Evolutionary conservation across 495 filamentous ascomycete genomes (phyloP).

Genomic region (Chaetomium cochliodes): DNA sequence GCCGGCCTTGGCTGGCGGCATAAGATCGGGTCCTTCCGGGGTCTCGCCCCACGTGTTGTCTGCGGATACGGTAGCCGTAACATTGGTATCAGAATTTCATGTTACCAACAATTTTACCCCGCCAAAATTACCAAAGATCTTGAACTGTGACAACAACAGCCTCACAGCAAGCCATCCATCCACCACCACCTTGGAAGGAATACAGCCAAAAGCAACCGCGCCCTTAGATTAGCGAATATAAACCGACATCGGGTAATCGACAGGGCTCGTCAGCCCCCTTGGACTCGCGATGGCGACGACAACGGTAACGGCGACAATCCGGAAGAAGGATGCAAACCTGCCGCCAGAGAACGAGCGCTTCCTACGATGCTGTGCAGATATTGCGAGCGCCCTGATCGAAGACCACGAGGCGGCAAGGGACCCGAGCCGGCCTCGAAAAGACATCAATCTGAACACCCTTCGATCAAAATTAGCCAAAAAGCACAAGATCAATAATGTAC

Average conservation of each 20-base stretch:
- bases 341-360: conserved; percentile 91
- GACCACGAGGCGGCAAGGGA: conserved; percentile 80
- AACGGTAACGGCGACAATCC: conserved; percentile 40
- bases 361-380: conserved; percentile 89
- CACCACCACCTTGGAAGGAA: no score
- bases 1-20: conserved; percentile 1
- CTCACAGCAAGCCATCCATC: neutral
- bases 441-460: conserved; percentile 89
- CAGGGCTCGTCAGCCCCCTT: no score
- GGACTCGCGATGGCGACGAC: conserved; percentile 44
- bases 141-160: conserved; percentile 1
- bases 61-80: no score
- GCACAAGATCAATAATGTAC: conserved; percentile 78
- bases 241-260: neutral
- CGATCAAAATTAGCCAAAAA: conserved; percentile 88
- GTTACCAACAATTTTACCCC: conserved; percentile 9
- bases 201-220: neutral
- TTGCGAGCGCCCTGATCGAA: conserved; percentile 88
- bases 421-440: conserved; percentile 66
- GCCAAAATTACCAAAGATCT: conserved; percentile 13
- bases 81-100: neutral
- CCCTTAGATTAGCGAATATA: neutral
- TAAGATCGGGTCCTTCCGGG: neutral
- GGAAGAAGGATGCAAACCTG: conserved; percentile 67
- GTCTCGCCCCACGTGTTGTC: neutral